These are phyloP conservation scores for Gamarada debralockiae DNA, from an alignment of 495 filamentous ascomycete genomes.

Conservation along the genomic window DNA sequence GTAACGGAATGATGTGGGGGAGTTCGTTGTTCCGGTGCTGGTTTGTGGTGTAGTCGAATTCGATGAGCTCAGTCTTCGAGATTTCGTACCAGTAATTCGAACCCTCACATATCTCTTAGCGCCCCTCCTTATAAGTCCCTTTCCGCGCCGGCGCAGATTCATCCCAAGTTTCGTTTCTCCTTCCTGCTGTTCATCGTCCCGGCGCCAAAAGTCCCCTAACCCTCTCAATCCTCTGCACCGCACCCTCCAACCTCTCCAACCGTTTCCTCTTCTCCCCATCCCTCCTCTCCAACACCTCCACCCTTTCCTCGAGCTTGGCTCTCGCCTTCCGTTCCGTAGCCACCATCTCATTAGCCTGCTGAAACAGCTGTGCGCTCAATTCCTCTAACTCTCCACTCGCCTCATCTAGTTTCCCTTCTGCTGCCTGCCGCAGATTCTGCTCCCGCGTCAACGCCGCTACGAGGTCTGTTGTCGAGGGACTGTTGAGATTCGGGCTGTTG, in stretches of 20 bases:
- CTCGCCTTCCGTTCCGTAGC: constrained; percentile 79
- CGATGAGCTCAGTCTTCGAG: too few relatives aligned
- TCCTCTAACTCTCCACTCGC: constrained; percentile 85
- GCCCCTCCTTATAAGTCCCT: constrained; percentile 2
- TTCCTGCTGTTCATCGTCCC: constrained; percentile 10
- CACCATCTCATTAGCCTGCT: constrained; percentile 97
- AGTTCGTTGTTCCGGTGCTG: neutral
- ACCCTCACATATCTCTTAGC: constrained; percentile 13
- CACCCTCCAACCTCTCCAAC: constrained; percentile 71
- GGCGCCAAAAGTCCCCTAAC: constrained; percentile 56
- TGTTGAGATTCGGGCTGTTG: constrained; percentile 28
- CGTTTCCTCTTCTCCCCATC: constrained; percentile 68
- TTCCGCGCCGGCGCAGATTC: neutral
- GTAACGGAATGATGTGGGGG: neutral
- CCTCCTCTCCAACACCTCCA: constrained; percentile 62
- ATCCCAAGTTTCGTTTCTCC: neutral
- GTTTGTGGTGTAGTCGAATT: too few relatives aligned
- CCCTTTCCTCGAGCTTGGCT: constrained; percentile 72
- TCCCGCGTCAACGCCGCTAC: constrained; percentile 70
- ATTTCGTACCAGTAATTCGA: neutral
- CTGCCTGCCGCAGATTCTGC: constrained; percentile 62
- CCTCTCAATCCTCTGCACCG: constrained; percentile 73
- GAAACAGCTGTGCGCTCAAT: constrained; percentile 78
- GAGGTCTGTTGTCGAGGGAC: constrained; percentile 46
- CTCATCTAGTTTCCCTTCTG: constrained; percentile 68